Conservation (phyloP, 1,284 basidiomycete species). For the Xanthoconium separans region DNA sequence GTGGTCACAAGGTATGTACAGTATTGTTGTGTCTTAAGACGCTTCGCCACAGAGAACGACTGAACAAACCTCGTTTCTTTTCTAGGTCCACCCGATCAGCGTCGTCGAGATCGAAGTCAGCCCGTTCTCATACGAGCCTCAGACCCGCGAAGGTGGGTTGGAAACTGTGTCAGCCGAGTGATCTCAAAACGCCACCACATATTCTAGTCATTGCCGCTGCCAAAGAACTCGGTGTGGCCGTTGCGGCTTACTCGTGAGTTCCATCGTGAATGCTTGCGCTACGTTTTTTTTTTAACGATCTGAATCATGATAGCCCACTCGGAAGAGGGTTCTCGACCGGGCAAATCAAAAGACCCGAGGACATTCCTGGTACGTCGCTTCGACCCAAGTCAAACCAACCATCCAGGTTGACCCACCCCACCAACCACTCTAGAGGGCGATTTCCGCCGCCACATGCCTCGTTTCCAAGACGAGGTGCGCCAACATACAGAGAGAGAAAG, state of each 20-base stretch:
- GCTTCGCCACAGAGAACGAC: background rate
- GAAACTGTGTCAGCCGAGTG: background rate
- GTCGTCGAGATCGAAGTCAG: constrained; percentile 55
- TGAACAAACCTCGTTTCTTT: background rate
- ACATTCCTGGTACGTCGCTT: constrained; percentile 36
- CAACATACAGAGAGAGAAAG: background rate
- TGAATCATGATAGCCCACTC: constrained; percentile 41
- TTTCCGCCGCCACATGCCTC: constrained; percentile 18
- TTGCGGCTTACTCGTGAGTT: constrained; percentile 53
- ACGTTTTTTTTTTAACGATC: background rate
- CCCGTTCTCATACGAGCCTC: constrained; percentile 47
- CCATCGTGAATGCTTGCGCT: background rate
- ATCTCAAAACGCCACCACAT: constrained; percentile 21
- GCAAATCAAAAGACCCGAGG: constrained; percentile 44
- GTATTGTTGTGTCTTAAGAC: background rate
- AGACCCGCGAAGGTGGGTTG: constrained; percentile 37
- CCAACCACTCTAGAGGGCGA: constrained; percentile 22
- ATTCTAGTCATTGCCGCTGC: constrained; percentile 37
- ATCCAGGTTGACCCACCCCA: background rate
- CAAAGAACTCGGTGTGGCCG: constrained; percentile 47
- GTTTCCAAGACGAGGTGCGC: constrained; percentile 31
- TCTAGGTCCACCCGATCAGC: constrained; percentile 45
- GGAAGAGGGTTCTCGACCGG: constrained; percentile 60
- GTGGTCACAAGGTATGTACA: constrained; percentile 43
- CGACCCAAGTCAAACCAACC: background rate